phyloP scores from a whole-genome alignment of 2,329 filamentous ascomycete species.

The Nigrospora osmanthi region DNA sequence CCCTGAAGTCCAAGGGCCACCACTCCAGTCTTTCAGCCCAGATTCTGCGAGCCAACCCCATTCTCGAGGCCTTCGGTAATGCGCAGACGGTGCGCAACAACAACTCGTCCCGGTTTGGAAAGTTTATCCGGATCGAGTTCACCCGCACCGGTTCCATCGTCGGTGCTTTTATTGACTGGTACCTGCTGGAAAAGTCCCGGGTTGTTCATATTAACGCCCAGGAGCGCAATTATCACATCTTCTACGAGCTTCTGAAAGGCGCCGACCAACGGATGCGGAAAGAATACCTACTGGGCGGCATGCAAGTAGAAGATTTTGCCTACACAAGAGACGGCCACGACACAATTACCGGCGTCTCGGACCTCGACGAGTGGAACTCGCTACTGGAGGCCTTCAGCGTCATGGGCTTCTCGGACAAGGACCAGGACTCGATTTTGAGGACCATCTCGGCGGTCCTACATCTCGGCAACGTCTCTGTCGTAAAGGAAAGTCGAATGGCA shows the following conservation, averaged over 20 bases:
- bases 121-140: slow-evolving; percentile 98
- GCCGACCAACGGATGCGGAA: slow-evolving; percentile 66
- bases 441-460: slow-evolving; percentile 90
- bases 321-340: slow-evolving; percentile 92
- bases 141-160: slow-evolving; percentile 80
- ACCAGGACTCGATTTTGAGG: slow-evolving; percentile 74
- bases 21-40: slow-evolving; percentile 90
- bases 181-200: slow-evolving; percentile 93
- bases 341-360: slow-evolving; percentile 82
- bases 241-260: slow-evolving; percentile 89
- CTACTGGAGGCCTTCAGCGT: slow-evolving; percentile 88
- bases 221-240: slow-evolving; percentile 94
- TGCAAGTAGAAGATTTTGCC: slow-evolving; percentile 78
- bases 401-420: slow-evolving; percentile 85
- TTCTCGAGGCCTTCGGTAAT: slow-evolving; percentile 95
- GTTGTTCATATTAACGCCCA: slow-evolving; percentile 82
- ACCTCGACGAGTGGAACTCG: slow-evolving; percentile 80
- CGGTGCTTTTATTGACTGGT: slow-evolving; percentile 98
- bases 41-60: slow-evolving; percentile 91
- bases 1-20: slow-evolving; percentile 50
- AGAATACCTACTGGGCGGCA: slow-evolving; percentile 65
- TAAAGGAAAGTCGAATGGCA: slow-evolving; percentile 82
- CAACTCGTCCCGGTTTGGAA: slow-evolving; percentile 96
- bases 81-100: slow-evolving; percentile 97
- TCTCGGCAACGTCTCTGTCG: slow-evolving; percentile 82